Evolutionary conservation across 345 rosid genomes (phyloP), one percentile per base, ranked within the genome.

Genomic region (Ricinus communis): DNA sequence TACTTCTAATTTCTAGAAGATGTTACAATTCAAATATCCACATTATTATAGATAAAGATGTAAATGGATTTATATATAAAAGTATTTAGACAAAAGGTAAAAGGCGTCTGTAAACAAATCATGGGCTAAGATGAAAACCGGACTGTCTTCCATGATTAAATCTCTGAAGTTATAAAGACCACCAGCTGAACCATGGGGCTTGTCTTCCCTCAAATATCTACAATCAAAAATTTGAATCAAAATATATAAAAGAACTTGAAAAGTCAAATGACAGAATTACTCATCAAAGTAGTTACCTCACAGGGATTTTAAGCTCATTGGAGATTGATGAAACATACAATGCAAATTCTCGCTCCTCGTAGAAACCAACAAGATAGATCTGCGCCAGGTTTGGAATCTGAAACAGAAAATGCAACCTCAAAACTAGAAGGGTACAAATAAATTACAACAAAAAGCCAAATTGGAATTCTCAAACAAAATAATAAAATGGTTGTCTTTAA

Each of bases 121-220:
- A 16, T 41, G 21, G 25, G 55, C 18, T 68, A 24, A 31, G 55
- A 62, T 68, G 25, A n/a, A n/a, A 54, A 77, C 81, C 57, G 81
- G 81, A 38, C 10, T 67, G 54, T 77, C 81, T 47, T 72, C 77
- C 81, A 77, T 72, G 27, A 77, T 72, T 19, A 68, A 62, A 68
- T 72, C 77, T 72, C 77, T 77, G 73, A 77, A 77, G 59, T 67
- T 68, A 46, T 68, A 77, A 38, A 77, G 77, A 33, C 81, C 81
- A 73, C 81, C 81, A 57, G 81, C 81, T 4, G 81, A 77, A 64
- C 81, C 81, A 72, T 77, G 81, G 0, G 81, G 81, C 60, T 77
- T 77, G 46, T 77, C 81, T 55, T 77, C 81, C 73, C 66, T 74
- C 58, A 78, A 45, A 78, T 73, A 78, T 59, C 81, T 78, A 50